phyloP scores from a whole-genome alignment of 2,329 filamentous ascomycete genomes.

The Furcasterigmium furcatum region DNA sequence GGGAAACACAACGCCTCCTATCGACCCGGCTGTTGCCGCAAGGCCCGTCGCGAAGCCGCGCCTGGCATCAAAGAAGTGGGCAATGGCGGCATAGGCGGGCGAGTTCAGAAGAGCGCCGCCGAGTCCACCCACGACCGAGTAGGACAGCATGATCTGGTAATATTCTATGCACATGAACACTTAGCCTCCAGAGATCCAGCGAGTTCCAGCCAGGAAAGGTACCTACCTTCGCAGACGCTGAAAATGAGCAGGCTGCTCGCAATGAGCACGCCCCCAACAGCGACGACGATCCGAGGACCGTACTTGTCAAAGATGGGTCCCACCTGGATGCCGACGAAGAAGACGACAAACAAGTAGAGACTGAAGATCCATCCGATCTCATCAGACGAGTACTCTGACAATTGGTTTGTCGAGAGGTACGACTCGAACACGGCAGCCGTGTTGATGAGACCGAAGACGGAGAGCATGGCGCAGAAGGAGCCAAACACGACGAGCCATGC shows the following conservation, averaged over 20 bases:
- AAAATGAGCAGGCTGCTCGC: conserved; percentile 62
- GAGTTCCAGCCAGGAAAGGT: too few species aligned
- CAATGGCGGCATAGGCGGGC: conserved; percentile 69
- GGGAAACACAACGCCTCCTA: conserved; percentile 66
- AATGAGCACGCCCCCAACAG: conserved; percentile 59
- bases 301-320: conserved; percentile 78
- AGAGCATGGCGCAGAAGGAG: conserved; percentile 68
- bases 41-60: conserved; percentile 79
- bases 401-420: conserved; percentile 70
- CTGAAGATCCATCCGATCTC: conserved; percentile 85
- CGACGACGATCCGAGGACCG: conserved; percentile 66
- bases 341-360: conserved; percentile 75
- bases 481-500: conserved; percentile 79
- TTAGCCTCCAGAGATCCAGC: background rate
- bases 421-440: conserved; percentile 74
- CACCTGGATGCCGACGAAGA: conserved; percentile 78
- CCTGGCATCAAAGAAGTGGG: conserved; percentile 74
- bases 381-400: conserved; percentile 62
- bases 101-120: conserved; percentile 76
- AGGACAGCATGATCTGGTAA: conserved; percentile 78
- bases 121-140: conserved; percentile 69
- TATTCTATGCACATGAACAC: conserved; percentile 41
- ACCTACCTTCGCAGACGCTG: conserved; percentile 59
- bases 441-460: conserved; percentile 71
- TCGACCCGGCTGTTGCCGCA: conserved; percentile 68